A percentile compares a stretch with the other conserved stretches of the same genome.
phyloP scores from a whole-genome alignment of 768 basidiomycete genomes.

The Fistulinella prunicolor region DNA sequence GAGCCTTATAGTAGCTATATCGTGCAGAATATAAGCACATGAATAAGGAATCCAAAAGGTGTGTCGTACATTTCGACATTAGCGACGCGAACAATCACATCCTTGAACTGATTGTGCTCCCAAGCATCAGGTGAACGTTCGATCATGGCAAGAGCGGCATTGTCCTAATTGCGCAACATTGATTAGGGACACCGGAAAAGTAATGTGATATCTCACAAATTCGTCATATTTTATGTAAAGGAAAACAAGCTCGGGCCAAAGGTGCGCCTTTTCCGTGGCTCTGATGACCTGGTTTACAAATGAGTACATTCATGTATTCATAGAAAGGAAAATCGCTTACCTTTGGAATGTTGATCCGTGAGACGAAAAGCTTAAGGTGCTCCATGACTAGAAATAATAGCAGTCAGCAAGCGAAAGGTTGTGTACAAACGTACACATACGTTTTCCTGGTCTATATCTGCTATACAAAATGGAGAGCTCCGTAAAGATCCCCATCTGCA shows the following conservation, averaged over 20 bases:
- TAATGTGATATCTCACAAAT: conserved; percentile 50
- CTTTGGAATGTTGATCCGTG: conserved; percentile 98
- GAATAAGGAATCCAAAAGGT: not conserved
- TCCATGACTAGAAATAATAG: conserved; percentile 76
- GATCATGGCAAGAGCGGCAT: conserved; percentile 97
- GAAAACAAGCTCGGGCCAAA: conserved; percentile 99
- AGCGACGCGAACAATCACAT: conserved; percentile 92
- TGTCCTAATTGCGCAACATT: conserved; percentile 56
- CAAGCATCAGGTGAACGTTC: conserved; percentile 97
- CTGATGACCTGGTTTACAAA: conserved; percentile 66
- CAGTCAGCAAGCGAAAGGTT: not conserved
- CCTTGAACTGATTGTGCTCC: conserved; percentile 99
- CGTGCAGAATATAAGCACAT: conserved; percentile 5
- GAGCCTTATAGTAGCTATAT: conserved; percentile 86
- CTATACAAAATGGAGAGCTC: conserved; percentile 89
- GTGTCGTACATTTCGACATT: conserved; percentile 88
- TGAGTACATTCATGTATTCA: not conserved
- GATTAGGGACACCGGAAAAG: not conserved
- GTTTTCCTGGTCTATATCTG: conserved; percentile 91
- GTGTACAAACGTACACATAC: conserved; percentile 46
- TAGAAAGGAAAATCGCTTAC: conserved; percentile 26
- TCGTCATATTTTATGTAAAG: conserved; percentile 98
- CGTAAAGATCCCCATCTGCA: conserved; percentile 94
- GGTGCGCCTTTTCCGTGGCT: conserved; percentile 92
- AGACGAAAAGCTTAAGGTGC: conserved; percentile 93